Base-by-base conservation (phyloP, 2,329 filamentous ascomycete genomes). In the Ascosphaera acerosa region DNA sequence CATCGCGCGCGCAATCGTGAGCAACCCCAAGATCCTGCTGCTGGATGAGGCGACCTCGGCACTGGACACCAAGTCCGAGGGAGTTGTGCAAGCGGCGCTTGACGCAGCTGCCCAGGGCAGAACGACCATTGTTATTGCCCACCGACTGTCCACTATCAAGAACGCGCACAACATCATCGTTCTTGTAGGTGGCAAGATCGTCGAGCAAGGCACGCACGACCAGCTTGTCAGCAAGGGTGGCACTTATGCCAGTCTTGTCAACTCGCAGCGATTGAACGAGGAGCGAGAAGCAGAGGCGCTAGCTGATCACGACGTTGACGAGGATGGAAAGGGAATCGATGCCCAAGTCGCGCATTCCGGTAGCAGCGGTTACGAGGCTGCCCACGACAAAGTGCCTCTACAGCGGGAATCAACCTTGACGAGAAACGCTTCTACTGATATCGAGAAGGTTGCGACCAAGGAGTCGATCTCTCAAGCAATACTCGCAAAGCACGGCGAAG, bases 91-190 rank as follows among this genome's bases (percentile, higher is more conserved):
- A 50, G 78, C 78, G 26, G 87, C 87, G 12, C 62, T 97, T 6
- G 82, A 94, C 43, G 74, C 67, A 31, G 87, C 84, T 16, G 66
- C 81, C 1, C 64, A 75, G 38, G 84, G 82, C 15, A 68, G 87
- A 33, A 97, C 87, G 0, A 94, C 87, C 2, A 91, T 94, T 42
- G 77, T 82, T 4, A 94, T 97, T 50, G 87, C 87, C 27, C 87
- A 97, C 55, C 73, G 84, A 41, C 61, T 97, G 6, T 91, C 81
- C 1, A 97, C 87, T 4, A 91, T 97, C 56, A 81, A 71, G 51
- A 72, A 81, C 38, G 84, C 84, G 0, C 76, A 94, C 51, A 92
- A 91, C 44, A 97, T 97, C 41, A 77, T 94, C 9, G 84, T 92
- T 38, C 84, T 97, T 72, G 64, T 70, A 3, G 55, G 70, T 36